Conservation (phyloP, 2,329 filamentous ascomycete genomes). For the Daldinia eschscholtzii region DNA sequence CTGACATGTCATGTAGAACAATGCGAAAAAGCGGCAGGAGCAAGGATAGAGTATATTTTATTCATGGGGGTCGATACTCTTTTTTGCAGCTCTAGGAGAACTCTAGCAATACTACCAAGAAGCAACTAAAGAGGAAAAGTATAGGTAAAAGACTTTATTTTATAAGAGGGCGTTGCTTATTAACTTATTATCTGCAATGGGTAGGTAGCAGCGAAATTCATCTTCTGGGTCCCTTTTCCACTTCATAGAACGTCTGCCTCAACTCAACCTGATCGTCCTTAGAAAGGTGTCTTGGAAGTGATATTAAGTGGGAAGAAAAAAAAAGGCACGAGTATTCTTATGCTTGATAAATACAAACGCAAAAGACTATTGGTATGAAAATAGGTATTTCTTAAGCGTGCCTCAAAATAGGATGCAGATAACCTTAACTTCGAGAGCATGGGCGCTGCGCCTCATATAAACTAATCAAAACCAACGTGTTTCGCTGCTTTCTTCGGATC, state of each 20-base stretch:
- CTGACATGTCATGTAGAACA: constrained; percentile 28
- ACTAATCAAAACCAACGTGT: constrained; percentile 16
- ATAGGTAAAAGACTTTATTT: neutral
- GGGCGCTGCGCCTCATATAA: neutral
- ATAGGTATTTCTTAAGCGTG: neutral
- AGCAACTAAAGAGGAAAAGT: constrained; percentile 3
- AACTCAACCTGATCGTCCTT: neutral
- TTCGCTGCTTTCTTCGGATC: constrained; percentile 13
- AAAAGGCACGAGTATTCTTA: neutral
- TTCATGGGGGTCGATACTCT: constrained; percentile 8
- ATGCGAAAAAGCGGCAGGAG: constrained; percentile 10
- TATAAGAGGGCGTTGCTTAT: neutral
- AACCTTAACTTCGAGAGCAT: neutral
- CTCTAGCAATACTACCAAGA: constrained; percentile 9
- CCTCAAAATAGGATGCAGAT: neutral
- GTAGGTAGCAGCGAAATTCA: neutral
- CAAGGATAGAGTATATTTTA: neutral
- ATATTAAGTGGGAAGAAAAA: constrained; percentile 22
- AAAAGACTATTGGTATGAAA: neutral
- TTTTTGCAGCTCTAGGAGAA: constrained; percentile 4
- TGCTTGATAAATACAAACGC: constrained; percentile 1
- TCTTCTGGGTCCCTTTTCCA: neutral
- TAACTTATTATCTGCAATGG: constrained; percentile 2
- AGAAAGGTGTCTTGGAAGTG: constrained; percentile 6
- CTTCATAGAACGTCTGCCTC: neutral